These are phyloP conservation scores for Cryptococcus sp. DNA, from an alignment of 1,284 basidiomycete species.

Conservation along the genomic window DNA sequence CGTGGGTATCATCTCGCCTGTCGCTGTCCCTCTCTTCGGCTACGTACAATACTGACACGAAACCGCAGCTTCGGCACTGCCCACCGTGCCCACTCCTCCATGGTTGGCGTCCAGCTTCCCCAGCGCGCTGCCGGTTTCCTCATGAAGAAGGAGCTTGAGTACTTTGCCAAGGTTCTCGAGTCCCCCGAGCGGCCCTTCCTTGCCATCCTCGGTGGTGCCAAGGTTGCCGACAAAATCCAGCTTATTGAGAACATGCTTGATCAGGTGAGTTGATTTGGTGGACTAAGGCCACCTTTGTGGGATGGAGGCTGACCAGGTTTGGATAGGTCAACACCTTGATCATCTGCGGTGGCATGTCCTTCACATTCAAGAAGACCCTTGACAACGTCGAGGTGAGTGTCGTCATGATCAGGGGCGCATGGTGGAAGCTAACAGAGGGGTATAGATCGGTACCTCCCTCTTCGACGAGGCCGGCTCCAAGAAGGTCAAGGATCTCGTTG, in stretches of 20 bases:
- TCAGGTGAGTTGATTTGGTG: conserved; percentile 59
- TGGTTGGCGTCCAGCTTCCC: conserved; percentile 94
- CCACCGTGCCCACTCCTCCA: conserved; percentile 95
- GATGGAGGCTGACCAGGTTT: background rate
- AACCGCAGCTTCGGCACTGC: conserved; percentile 79
- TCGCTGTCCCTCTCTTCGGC: background rate
- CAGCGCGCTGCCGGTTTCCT: conserved; percentile 93
- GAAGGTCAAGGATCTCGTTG: conserved; percentile 79
- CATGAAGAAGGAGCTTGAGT: conserved; percentile 98
- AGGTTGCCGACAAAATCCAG: conserved; percentile 98
- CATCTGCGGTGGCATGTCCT: conserved; percentile 98
- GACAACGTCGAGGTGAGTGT: conserved; percentile 66
- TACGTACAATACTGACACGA: background rate
- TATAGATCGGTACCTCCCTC: conserved; percentile 86
- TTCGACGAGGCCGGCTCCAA: conserved; percentile 87
- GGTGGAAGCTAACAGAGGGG: background rate
- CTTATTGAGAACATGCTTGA: conserved; percentile 99
- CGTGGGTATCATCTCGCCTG: conserved; percentile 47
- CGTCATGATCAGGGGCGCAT: background rate
- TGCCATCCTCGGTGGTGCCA: conserved; percentile 96
- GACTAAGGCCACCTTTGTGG: too few relatives aligned
- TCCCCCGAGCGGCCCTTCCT: conserved; percentile 93
- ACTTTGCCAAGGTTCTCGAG: conserved; percentile 96
- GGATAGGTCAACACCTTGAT: conserved; percentile 88
- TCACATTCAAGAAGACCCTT: conserved; percentile 97